Evolutionary conservation across 345 rosid genomes (phyloP).

Genomic region (Limnanthes douglasii): DNA sequence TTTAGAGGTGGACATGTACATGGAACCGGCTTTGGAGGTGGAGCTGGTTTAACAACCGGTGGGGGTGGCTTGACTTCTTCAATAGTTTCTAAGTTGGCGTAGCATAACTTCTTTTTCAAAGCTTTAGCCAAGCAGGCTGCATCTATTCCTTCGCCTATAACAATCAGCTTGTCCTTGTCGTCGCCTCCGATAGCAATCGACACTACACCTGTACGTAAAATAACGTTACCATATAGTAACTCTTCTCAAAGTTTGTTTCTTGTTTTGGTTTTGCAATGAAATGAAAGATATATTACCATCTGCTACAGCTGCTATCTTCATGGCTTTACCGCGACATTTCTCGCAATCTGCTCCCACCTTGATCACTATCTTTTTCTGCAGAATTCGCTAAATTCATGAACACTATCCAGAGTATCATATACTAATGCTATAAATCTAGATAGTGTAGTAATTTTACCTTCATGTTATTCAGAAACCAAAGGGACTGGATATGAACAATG

Average conservation of each 20-base stretch:
- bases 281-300: too few relatives aligned
- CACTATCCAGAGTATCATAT: too few relatives aligned
- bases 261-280: too few relatives aligned
- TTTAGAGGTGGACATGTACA: too few relatives aligned
- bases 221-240: too few relatives aligned
- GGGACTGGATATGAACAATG: too few relatives aligned
- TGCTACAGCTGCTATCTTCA: conserved; percentile 19
- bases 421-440: too few relatives aligned
- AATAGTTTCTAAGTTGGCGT: conserved; percentile 14
- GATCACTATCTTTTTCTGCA: conserved; percentile 29
- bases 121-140: conserved; percentile 15
- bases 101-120: conserved; percentile 20
- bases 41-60: background rate
- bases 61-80: conserved; percentile 14
- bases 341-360: conserved; percentile 11
- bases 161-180: conserved; percentile 15
- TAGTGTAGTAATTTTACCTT: too few relatives aligned
- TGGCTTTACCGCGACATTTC: conserved; percentile 20
- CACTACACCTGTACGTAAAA: conserved; percentile 24
- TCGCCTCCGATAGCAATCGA: conserved; percentile 27
- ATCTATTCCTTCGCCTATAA: conserved; percentile 24
- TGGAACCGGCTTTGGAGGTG: too few relatives aligned
- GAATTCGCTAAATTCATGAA: too few relatives aligned
- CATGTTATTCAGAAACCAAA: too few relatives aligned
- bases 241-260: too few relatives aligned